phyloP scores from a whole-genome alignment of 306 rosid species.

The Rosa persica region DNA sequence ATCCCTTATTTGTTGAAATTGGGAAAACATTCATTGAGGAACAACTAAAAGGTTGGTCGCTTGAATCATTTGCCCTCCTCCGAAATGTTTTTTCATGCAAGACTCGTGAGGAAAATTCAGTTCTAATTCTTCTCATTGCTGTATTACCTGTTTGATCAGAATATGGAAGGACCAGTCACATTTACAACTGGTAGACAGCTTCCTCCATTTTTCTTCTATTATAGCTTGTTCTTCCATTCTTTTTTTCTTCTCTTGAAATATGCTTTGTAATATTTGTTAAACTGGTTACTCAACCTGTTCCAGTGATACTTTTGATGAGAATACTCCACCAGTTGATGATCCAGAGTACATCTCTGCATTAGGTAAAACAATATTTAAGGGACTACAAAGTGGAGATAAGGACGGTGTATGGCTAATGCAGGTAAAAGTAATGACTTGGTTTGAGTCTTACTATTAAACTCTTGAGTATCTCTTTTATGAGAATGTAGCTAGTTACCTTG shows the following conservation, averaged over 20 bases:
- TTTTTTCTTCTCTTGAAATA: background rate
- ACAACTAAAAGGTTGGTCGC: slow-evolving; percentile 67
- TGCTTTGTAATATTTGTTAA: background rate
- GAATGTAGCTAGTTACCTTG: background rate
- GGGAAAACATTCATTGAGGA: slow-evolving; percentile 79
- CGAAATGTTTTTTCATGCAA: slow-evolving; percentile 3
- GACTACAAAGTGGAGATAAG: slow-evolving; percentile 79
- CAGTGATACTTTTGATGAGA: slow-evolving; percentile 96
- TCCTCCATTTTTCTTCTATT: slow-evolving; percentile 11
- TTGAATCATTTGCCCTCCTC: slow-evolving; percentile 23
- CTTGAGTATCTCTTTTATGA: background rate
- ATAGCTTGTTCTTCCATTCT: slow-evolving; percentile 3
- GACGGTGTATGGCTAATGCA: slow-evolving; percentile 95
- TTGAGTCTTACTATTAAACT: slow-evolving; percentile 3
- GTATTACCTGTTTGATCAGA: slow-evolving; percentile 43
- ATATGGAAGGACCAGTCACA: slow-evolving; percentile 81
- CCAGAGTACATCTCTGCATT: slow-evolving; percentile 81
- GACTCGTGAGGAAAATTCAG: slow-evolving; percentile 6
- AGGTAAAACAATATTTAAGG: slow-evolving; percentile 74
- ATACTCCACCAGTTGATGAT: slow-evolving; percentile 87
- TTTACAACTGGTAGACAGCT: slow-evolving; percentile 76
- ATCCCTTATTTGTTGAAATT: slow-evolving; percentile 77
- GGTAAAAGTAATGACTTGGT: slow-evolving; percentile 36
- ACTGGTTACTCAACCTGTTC: slow-evolving; percentile 29
- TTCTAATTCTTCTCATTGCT: slow-evolving; percentile 39